phyloP scores from a whole-genome alignment of 2,329 filamentous ascomycete genomes.

The Cylindrodendrum hubeiense region DNA sequence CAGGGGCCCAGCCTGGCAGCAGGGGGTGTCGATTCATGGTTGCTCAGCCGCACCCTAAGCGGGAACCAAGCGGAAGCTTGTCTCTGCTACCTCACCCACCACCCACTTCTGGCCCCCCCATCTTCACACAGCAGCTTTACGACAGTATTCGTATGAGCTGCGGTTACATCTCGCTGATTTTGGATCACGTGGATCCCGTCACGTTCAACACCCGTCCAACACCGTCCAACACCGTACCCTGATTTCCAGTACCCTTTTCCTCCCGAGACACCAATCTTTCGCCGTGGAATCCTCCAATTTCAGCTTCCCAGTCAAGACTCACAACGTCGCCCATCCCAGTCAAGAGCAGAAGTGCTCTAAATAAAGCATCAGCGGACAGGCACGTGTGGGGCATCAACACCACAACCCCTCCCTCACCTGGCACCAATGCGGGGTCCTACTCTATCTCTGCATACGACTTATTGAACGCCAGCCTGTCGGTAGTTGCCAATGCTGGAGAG shows the following conservation, averaged over 20 bases:
- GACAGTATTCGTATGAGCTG: background rate
- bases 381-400: constrained; percentile 17
- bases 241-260: background rate
- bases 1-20: constrained; percentile 3
- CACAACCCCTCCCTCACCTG: constrained; percentile 7
- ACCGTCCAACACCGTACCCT: background rate
- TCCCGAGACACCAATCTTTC: background rate
- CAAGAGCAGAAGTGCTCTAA: constrained; percentile 7
- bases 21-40: constrained; percentile 15
- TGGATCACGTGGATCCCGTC: background rate
- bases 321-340: background rate
- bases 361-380: constrained; percentile 17
- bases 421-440: constrained; percentile 19
- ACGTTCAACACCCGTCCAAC: background rate
- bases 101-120: background rate
- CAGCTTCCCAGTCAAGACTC: background rate
- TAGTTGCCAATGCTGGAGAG: background rate
- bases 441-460: constrained; percentile 3
- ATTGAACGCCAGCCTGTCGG: constrained; percentile 5
- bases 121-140: background rate
- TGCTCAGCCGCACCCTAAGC: constrained; percentile 27
- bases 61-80: constrained; percentile 21
- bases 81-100: constrained; percentile 3
- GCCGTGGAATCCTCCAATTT: background rate
- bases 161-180: background rate